Conservation (phyloP, 2,329 filamentous ascomycete species). For the Hymenoscyphus albidus region DNA sequence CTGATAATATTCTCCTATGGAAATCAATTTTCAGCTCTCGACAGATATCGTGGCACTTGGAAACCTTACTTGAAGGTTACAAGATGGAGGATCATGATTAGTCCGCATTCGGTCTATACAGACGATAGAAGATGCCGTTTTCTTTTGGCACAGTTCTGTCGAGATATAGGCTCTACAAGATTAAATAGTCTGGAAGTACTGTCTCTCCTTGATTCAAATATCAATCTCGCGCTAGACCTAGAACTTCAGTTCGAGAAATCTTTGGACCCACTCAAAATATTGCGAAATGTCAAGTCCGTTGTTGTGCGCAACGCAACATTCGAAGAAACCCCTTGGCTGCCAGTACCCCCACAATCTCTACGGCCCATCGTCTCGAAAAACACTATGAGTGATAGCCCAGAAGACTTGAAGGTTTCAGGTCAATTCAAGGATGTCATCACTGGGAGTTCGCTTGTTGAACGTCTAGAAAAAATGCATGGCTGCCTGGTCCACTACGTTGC, state of each 20-base stretch:
- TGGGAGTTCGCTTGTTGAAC: background rate
- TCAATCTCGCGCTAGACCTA: background rate
- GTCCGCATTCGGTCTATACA: background rate
- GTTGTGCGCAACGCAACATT: background rate
- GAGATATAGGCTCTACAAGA: background rate
- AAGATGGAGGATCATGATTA: background rate
- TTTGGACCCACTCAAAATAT: background rate
- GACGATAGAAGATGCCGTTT: background rate
- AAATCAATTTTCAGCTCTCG: background rate
- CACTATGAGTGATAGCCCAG: background rate
- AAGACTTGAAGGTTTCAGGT: background rate
- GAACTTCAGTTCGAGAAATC: background rate
- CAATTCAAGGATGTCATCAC: background rate
- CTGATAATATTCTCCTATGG: background rate
- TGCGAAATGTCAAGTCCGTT: background rate
- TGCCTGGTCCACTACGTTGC: background rate
- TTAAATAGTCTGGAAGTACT: background rate
- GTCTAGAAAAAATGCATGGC: background rate
- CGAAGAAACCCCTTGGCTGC: background rate
- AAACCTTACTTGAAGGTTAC: background rate
- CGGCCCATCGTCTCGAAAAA: background rate
- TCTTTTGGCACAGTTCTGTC: background rate
- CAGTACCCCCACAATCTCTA: no score
- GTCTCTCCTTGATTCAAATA: background rate
- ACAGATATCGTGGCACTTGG: background rate